Conservation (phyloP, 345 rosid genomes). For the Rhodamnia argentea region DNA sequence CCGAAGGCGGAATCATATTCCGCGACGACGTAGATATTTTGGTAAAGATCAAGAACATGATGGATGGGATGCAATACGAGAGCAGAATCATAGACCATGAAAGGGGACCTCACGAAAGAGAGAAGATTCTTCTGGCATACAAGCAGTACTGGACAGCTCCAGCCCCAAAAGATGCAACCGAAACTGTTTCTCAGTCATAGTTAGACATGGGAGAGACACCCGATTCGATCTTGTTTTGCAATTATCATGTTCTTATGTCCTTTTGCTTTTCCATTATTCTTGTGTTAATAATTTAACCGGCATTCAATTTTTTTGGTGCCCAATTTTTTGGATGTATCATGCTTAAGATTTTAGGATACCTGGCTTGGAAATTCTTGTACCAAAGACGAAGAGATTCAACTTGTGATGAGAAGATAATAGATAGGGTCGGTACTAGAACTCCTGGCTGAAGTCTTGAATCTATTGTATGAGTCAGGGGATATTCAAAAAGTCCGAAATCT, state of each 20-base stretch:
- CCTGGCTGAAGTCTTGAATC: neutral
- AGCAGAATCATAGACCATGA: constrained; percentile 79
- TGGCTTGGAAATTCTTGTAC: neutral
- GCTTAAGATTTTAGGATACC: neutral
- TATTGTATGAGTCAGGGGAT: no score
- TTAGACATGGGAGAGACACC: neutral
- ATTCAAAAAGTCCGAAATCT: no score
- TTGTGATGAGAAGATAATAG: neutral
- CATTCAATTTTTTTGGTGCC: neutral
- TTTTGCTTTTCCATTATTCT: neutral
- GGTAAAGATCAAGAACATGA: constrained; percentile 47
- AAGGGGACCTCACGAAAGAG: constrained; percentile 58
- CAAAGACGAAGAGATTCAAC: neutral
- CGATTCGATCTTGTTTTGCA: neutral
- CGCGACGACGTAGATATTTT: constrained; percentile 81
- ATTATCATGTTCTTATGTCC: neutral
- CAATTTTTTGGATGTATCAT: neutral
- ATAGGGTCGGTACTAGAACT: neutral
- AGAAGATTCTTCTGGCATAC: constrained; percentile 66
- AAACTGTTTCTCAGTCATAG: neutral
- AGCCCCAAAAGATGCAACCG: neutral
- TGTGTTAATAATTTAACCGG: neutral
- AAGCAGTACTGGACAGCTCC: constrained; percentile 72
- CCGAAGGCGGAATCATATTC: constrained; percentile 70
- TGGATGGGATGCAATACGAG: constrained; percentile 67